Evolutionary conservation across 352 stramenopile genomes (phyloP), one percentile per base, ranked within the genome.

Genomic region (Aphanomyces astaci): DNA sequence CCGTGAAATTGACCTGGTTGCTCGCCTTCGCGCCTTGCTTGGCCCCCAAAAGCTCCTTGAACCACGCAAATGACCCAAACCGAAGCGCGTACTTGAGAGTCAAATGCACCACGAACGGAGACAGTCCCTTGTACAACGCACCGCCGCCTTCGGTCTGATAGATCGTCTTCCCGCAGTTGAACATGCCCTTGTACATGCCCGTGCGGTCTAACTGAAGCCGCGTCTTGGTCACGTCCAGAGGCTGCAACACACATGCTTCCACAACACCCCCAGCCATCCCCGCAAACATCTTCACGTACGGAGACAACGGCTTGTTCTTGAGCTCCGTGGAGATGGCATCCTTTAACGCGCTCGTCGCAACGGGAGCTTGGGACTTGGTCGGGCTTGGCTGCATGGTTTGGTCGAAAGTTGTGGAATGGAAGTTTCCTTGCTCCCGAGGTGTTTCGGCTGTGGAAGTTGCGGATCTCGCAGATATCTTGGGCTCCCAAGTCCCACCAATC

Each of bases 61-160:
- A 92, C 82, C 82, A 93, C 46, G 83, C 78, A 55, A 93, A 94
- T 0, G 79, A 88, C 2, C 86, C 86, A 66, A 96, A 96, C 11
- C 87, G 84, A 19, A 96, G 77, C 27, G 87, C 87, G 76, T 96
- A 96, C 74, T 96, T 96, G 64, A 94, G 78, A 70, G 92, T 88
- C 80, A 96, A 89, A 70, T 96, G 91, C 46, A 85, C 94, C 39
- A 94, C 72, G 70, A 96, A 96, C 0, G 87, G 87, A 15, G 82
- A 76, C 10, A 94, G 83, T 0, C 87, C 87, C 69, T 95, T 95
- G 82, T 94, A 95, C 13, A 95, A 77, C 3, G 86, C 86, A 1
- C 80, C 28, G 0, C 71, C 79, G 22, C 87, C 87, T 67, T 95
- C 87, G 1, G 88, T 78, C 52, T 76, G 80, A 76, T 89, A 92